Base-by-base conservation (phyloP, 2,329 filamentous ascomycete genomes). In the Orbilia ellipsospora region DNA sequence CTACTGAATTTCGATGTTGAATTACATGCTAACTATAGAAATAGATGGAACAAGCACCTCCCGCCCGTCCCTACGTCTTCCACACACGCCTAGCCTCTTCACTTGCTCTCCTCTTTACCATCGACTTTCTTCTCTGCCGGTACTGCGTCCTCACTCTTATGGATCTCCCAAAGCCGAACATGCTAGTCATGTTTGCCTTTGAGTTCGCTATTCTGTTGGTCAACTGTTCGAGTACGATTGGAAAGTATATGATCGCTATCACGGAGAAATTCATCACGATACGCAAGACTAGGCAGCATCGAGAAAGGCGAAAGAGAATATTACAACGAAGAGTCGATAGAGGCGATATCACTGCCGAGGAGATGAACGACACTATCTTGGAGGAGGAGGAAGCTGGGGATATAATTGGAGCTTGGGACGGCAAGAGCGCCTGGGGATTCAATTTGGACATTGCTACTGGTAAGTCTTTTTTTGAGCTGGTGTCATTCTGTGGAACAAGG, bases 181-280 rank as follows among this genome's bases (percentile, higher is more conserved):
- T 99, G 92, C 99, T 98, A 93, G 78, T 99, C 77, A 98, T 99
- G 93, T 99, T 99, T 80, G 89, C 96, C 4, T 99, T 99, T 80
- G 95, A 99, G 82, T 98, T 98, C 81, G 94, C 94, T 44, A 90
- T 99, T 51, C 84, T 98, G 74, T 87, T 89, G 1, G 90, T 96
- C 8, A 90, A 90, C 61, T 96, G 94, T 0, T 85, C 89, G 62
- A 93, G 94, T 56, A 97, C 93, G 0, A 87, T 88, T 1, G 85
- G 89, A 65, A 89, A 94, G 73, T 99, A 99, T 82, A 82, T 87
- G 18, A 87, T 98, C 60, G 92, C 91, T 2, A 83, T 97, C 51
- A 85, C 90, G 7, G 95, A 99, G 82, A 88, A 91, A 55, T 87
- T 87, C 56, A 90, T 97, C 61, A 87, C 91, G 65, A 88, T 88